A percentile compares a stretch with the other conserved stretches of the same genome.
Evolutionary conservation across 176 grass and related monocot species (phyloP).

Genomic region (Microstegium vimineum): DNA sequence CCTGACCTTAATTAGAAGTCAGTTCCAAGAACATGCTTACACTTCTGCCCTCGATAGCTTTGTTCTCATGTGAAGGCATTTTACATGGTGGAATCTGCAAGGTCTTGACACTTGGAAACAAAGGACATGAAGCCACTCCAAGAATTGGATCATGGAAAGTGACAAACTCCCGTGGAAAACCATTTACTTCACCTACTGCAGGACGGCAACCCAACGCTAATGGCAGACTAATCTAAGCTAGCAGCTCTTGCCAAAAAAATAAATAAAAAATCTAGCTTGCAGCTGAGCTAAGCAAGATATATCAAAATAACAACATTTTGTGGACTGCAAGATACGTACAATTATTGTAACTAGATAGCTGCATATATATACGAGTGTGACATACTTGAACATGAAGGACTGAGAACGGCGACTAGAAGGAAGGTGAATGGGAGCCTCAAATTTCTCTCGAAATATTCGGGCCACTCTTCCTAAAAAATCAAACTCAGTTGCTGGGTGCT

Average conservation of each 20-base stretch:
- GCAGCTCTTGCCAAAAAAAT: too few relatives aligned
- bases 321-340: conserved; percentile 4
- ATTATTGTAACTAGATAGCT: background rate
- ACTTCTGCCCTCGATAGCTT: background rate
- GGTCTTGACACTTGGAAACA: conserved; percentile 22
- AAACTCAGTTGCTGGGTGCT: too few relatives aligned
- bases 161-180: background rate
- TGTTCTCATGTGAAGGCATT: background rate
- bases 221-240: background rate
- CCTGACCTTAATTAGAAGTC: background rate
- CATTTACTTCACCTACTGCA: background rate
- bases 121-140: background rate
- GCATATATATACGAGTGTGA: background rate
- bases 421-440: too few relatives aligned
- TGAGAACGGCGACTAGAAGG: too few relatives aligned
- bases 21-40: background rate
- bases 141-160: conserved; percentile 9
- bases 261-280: too few relatives aligned
- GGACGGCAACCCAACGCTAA: conserved; percentile 34
- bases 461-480: too few relatives aligned
- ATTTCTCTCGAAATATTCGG: too few relatives aligned
- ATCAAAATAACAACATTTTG: background rate
- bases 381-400: background rate
- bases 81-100: background rate
- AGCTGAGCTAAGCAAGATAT: background rate